Conservation (phyloP, 2,329 filamentous ascomycete species). For the Emergomyces pasteurianus region DNA sequence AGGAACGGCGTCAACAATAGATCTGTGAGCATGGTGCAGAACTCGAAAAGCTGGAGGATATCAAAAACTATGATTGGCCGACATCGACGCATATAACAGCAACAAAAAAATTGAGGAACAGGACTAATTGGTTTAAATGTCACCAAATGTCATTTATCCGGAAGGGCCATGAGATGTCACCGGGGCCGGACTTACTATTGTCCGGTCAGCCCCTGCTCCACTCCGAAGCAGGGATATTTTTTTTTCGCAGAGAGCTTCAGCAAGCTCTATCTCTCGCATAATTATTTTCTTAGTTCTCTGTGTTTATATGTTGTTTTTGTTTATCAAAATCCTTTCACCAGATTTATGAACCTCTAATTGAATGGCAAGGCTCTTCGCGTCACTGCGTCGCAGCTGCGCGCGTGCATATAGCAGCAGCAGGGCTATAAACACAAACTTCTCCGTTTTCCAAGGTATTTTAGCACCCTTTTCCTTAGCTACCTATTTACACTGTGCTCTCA, state of each 20-base stretch:
- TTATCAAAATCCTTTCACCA: neutral
- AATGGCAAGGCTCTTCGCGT: constrained; percentile 8
- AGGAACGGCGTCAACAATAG: constrained; percentile 7
- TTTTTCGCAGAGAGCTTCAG: neutral
- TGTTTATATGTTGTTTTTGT: neutral
- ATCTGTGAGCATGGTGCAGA: constrained; percentile 8
- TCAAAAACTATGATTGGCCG: neutral
- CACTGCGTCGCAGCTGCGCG: constrained; percentile 5
- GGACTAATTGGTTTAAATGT: neutral
- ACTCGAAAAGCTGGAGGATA: neutral
- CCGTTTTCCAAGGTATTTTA: constrained; percentile 24
- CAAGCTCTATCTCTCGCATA: too few species aligned
- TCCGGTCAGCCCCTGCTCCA: neutral
- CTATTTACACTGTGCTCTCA: too few species aligned
- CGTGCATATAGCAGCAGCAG: constrained; percentile 5
- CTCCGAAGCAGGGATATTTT: neutral
- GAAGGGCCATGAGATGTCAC: neutral
- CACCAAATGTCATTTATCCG: neutral
- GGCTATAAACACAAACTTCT: constrained; percentile 28
- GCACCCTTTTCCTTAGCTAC: neutral
- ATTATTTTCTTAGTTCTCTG: too few species aligned
- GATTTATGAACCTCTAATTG: neutral
- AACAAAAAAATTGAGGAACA: neutral
- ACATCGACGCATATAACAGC: neutral
- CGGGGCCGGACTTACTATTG: neutral